Conservation (phyloP, 2,329 filamentous ascomycete species). For the Dothideomycetes sp. region DNA sequence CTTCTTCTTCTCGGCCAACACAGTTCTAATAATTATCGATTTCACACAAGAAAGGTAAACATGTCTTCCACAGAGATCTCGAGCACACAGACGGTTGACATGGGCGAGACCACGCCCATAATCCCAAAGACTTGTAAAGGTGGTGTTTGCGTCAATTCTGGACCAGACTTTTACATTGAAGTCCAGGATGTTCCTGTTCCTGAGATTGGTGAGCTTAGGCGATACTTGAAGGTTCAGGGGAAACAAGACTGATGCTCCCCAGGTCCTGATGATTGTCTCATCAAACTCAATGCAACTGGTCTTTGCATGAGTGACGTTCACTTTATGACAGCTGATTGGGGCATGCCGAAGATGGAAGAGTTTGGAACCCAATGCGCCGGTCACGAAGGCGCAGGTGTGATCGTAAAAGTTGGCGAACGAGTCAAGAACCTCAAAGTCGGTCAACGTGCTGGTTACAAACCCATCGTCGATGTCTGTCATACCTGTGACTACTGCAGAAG, state of each 20-base stretch:
- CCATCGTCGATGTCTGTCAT: conserved; percentile 43
- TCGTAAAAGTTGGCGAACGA: conserved; percentile 46
- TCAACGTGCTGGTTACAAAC: conserved; percentile 45
- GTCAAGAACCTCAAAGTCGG: conserved; percentile 46
- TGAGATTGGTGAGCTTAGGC: conserved; percentile 32
- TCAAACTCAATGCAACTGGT: conserved; percentile 50
- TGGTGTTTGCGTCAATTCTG: conserved; percentile 42
- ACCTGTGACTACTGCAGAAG: conserved; percentile 43
- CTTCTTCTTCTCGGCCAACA: too few relatives aligned
- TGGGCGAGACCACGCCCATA: conserved; percentile 1
- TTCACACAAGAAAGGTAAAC: too few relatives aligned
- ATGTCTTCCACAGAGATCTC: too few relatives aligned
- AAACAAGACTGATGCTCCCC: not conserved
- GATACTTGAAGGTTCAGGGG: not conserved
- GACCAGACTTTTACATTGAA: conserved; percentile 39
- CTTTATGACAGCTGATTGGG: conserved; percentile 48
- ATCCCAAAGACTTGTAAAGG: conserved; percentile 43
- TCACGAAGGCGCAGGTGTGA: conserved; percentile 50
- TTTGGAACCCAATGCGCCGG: conserved; percentile 36
- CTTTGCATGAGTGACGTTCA: conserved; percentile 51
- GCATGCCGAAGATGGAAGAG: conserved; percentile 35
- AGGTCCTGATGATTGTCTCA: conserved; percentile 47
- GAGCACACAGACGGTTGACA: not conserved
- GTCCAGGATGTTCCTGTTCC: conserved; percentile 42
- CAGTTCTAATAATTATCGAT: too few relatives aligned